Evolutionary conservation across 2,329 filamentous ascomycete genomes (phyloP).

Genomic region (Elsinoe australis): DNA sequence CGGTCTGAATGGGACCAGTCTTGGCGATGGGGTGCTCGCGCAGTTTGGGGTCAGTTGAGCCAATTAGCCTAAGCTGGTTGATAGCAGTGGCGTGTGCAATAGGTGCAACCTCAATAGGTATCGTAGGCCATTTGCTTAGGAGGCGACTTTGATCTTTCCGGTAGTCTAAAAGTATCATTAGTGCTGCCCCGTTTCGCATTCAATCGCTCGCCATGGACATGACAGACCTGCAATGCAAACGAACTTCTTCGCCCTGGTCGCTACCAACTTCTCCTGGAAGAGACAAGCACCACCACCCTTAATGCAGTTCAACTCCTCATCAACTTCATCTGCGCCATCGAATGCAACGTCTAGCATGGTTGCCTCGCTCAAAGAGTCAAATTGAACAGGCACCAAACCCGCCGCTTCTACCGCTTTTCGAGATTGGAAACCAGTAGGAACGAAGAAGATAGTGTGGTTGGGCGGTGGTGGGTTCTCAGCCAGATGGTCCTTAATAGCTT

Average conservation of each 20-base stretch:
- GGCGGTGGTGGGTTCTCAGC: conserved; percentile 30
- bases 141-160: conserved; percentile 77
- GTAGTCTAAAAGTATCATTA: conserved; percentile 64
- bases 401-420: conserved; percentile 76
- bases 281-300: conserved; percentile 96
- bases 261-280: conserved; percentile 96
- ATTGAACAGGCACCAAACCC: conserved; percentile 66
- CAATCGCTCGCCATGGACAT: no score
- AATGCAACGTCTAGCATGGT: conserved; percentile 78
- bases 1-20: conserved; percentile 74
- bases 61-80: conserved; percentile 61
- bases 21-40: conserved; percentile 67
- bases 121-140: conserved; percentile 66
- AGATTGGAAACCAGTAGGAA: conserved; percentile 87
- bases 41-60: conserved; percentile 62
- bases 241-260: conserved; percentile 74
- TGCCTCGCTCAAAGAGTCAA: conserved; percentile 62
- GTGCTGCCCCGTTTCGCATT: no score
- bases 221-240: conserved; percentile 71
- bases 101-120: conserved; percentile 91
- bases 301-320: conserved; percentile 90
- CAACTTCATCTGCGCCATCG: conserved; percentile 94
- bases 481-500: conserved; percentile 61
- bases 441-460: conserved; percentile 66
- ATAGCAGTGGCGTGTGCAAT: conserved; percentile 73